Base-by-base conservation (phyloP, 2,329 filamentous ascomycete genomes). In the Stagonosporopsis vannaccii region DNA sequence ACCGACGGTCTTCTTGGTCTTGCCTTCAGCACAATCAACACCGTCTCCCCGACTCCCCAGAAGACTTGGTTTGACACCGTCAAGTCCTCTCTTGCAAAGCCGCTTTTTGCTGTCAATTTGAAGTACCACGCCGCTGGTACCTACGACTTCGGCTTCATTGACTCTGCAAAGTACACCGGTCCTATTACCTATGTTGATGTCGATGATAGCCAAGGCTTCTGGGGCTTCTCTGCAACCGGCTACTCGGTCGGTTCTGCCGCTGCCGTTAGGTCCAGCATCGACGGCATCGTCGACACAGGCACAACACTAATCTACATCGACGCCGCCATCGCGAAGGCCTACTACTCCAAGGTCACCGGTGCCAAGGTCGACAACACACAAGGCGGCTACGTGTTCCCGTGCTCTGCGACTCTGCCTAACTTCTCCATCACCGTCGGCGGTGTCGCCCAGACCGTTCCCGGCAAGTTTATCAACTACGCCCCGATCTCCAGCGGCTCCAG, bases 211-310 rank as follows among this genome's bases (percentile, higher is more conserved):
- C 80, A 89, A 56, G 84, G 86, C 4, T 89, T 84, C 78, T 90
- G 88, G 88, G 75, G 82, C 54, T 84, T 90, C 72, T 81, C 77
- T 19, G 77, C 84, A 11, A 77, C 78, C 22, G 85, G 82, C 19
- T 88, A 86, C 75, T 77, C 77, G 35, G 69, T 88, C 48, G 87
- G 85, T 48, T 71, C 71, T 56, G 69, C 70, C 17, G 46, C 66
- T 23, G 62, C 76, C 73, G 76, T 78, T 52, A 67, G 72, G 33
- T 51, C 71, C 42, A 67, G 75, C 57, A 81, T 86, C 72, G 63
- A 71, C 37, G 82, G 81, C 63, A 90, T 91, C 71, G 85, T 86
- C 67, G 88, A 91, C 77, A 91, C 88, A 2, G 89, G 88, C 50
- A 90, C 88, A 52, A 87, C 87, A 1, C 84, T 91, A 26, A 75